Evolutionary conservation across 208 protist genomes (phyloP).

Genomic region (Polymyxa betae): DNA sequence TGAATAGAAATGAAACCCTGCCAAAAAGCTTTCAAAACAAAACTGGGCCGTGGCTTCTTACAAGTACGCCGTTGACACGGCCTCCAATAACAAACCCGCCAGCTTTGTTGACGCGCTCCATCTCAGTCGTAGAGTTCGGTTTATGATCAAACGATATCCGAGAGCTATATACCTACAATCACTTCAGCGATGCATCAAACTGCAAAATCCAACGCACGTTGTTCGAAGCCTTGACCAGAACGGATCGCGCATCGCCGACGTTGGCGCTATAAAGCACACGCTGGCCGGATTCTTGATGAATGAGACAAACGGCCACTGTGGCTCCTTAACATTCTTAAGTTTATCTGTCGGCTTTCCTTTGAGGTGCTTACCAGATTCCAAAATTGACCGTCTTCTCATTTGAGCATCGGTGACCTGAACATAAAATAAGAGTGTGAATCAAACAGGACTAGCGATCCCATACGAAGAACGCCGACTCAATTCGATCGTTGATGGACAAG

Average conservation of each 20-base stretch:
- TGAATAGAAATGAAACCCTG: too few species aligned
- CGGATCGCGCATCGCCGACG: background rate
- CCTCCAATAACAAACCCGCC: background rate
- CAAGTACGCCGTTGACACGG: conserved; percentile 36
- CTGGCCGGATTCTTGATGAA: background rate
- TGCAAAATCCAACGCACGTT: too few species aligned
- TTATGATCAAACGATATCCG: conserved; percentile 41
- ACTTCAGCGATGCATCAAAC: too few species aligned
- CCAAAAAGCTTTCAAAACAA: too few species aligned
- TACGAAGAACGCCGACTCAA: too few species aligned
- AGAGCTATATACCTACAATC: too few species aligned
- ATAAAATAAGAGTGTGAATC: too few species aligned
- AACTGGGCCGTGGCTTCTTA: too few species aligned
- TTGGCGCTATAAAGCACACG: conserved; percentile 22
- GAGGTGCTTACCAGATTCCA: background rate
- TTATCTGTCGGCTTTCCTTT: too few species aligned
- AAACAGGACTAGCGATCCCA: too few species aligned
- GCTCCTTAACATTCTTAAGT: too few species aligned
- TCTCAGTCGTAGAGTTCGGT: background rate
- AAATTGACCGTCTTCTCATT: conserved; percentile 4
- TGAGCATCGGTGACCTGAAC: background rate
- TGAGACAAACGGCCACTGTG: background rate
- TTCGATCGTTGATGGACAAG: too few species aligned
- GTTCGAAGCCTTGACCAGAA: background rate
- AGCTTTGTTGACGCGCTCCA: background rate